Evolutionary conservation across 1,284 basidiomycete species (phyloP), one percentile per base, ranked within the genome.

Genomic region (Rhodotorula sp.): DNA sequence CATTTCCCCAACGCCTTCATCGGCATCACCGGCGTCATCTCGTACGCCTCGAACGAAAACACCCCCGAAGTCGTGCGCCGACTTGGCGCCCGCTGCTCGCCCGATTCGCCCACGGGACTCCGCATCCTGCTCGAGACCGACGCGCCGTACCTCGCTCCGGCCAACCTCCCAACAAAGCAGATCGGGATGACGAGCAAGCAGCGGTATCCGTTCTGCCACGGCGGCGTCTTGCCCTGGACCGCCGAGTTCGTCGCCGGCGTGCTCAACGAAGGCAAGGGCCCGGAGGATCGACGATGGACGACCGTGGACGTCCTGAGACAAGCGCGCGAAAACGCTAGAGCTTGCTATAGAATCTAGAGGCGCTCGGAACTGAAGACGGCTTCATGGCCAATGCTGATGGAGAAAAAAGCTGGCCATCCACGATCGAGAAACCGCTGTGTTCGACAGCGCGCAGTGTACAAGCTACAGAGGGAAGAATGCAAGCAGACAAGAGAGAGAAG

Each of bases 201-300:
- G 76, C 85, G 86, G 69, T 80, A 91, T 1, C 88, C 90, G 0
- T 79, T 91, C 12, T 89, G 85, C 64, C 90, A 91, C 77, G 86
- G 86, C 0, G 89, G 85, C 0, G 91, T 91, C 88, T 85, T 91
- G 8, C 90, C 90, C 0, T 91, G 89, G 89, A 89, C 88, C 0
- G 89, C 90, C 0, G 86, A 87, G 74, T 91, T 88, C 76, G 86
- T 89, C 0, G 87, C 88, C 2, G 80, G 80, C 2, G 78, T 86
- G 3, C 82, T 76, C 18, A 78, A 75, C 53, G 70, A 73, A 45
- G 57, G 60, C 20, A 64, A 70, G 48, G 57, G 8, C 6, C 53
- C 65, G 4, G 70, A 66, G 18, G 63, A 61, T 30, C 60, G 45
- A 0, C 22, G 26, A 20, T 89, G 87, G 86, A 83, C 84, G 60